Evolutionary conservation across 2,329 filamentous ascomycete species (phyloP).

Genomic region (Cercospora sojina): DNA sequence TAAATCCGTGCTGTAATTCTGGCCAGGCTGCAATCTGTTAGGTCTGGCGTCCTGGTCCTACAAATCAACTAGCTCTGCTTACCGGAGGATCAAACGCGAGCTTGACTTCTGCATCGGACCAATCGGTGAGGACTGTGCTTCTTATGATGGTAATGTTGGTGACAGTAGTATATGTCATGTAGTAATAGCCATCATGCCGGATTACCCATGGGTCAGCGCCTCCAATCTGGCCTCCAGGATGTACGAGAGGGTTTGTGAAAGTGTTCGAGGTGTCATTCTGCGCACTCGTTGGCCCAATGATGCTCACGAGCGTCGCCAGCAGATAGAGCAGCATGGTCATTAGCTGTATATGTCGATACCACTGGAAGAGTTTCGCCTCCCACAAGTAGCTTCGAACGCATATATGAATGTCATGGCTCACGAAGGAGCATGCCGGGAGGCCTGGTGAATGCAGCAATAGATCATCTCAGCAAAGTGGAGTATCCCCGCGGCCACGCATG

Average conservation of each 20-base stretch:
- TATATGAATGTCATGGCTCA: background rate
- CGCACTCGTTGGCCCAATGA: slow-evolving; percentile 17
- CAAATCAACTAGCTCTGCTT: background rate
- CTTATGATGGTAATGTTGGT: slow-evolving; percentile 46
- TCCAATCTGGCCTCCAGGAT: slow-evolving; percentile 24
- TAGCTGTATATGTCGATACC: background rate
- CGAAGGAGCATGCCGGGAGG: background rate
- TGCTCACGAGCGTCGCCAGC: slow-evolving; percentile 15
- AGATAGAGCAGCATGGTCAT: background rate
- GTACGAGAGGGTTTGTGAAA: slow-evolving; percentile 49
- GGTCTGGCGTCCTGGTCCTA: background rate
- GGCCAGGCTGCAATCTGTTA: slow-evolving; percentile 30
- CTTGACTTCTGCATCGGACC: slow-evolving; percentile 47
- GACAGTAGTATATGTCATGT: slow-evolving; percentile 48
- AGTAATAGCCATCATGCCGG: slow-evolving; percentile 45
- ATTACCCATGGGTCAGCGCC: slow-evolving; percentile 51
- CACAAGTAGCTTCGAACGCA: background rate
- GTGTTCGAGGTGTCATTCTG: slow-evolving; percentile 34
- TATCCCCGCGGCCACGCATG: background rate
- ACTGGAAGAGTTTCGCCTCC: background rate
- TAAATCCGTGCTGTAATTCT: slow-evolving; percentile 49
- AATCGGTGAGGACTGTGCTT: slow-evolving; percentile 45
- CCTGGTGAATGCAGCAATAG: background rate
- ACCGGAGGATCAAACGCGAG: slow-evolving; percentile 44
- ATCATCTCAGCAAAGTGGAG: background rate